Evolutionary conservation across 2,329 filamentous ascomycete genomes (phyloP).

Genomic region (Cercospora sp.): DNA sequence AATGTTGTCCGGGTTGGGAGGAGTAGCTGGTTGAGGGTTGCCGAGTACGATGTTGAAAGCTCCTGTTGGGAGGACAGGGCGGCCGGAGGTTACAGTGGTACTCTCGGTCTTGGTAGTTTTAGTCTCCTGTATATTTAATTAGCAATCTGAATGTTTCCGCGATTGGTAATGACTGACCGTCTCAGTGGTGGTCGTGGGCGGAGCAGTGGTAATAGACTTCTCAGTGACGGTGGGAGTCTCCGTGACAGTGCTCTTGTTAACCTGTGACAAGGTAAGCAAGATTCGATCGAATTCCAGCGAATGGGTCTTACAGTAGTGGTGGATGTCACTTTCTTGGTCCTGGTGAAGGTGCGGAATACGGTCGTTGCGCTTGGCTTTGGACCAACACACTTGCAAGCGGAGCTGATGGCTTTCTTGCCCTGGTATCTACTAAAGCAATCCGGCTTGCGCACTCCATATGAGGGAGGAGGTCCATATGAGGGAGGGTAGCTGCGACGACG

Average conservation of each 20-base stretch:
- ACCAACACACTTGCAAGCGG: slow-evolving; percentile 6
- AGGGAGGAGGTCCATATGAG: background rate
- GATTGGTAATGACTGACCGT: background rate
- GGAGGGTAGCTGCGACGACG: slow-evolving; percentile 1
- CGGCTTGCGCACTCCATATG: background rate
- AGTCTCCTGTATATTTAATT: background rate
- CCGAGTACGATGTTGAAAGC: slow-evolving; percentile 8
- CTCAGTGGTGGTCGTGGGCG: background rate
- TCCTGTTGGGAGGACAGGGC: background rate
- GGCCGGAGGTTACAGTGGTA: background rate
- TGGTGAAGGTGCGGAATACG: background rate
- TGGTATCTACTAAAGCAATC: background rate
- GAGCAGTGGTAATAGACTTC: background rate
- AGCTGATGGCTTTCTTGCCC: slow-evolving; percentile 3
- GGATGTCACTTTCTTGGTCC: background rate
- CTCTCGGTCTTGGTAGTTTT: background rate
- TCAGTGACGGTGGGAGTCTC: background rate
- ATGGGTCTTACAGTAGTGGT: background rate
- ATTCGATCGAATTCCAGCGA: background rate
- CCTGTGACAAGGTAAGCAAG: background rate
- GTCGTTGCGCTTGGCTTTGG: background rate
- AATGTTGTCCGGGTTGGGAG: background rate
- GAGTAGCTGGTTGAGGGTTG: background rate
- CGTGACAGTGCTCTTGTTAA: background rate
- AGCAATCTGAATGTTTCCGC: background rate